Conservation (phyloP, 495 filamentous ascomycete species). For the Glutinoglossum americanum region DNA sequence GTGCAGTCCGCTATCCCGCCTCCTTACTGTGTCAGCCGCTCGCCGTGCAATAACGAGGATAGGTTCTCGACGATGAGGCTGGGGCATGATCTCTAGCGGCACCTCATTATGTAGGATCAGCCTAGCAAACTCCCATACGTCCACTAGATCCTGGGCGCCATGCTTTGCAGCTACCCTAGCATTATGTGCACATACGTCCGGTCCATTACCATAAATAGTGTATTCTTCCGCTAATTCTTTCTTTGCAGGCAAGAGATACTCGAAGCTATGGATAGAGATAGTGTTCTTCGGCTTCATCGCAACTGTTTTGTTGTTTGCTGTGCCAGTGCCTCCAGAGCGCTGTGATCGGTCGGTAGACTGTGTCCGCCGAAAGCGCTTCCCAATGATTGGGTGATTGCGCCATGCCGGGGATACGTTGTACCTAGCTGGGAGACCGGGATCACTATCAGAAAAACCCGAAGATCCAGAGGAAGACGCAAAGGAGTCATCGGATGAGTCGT, state of each 20-base stretch:
- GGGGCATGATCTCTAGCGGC: conserved; percentile 39
- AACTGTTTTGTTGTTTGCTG: conserved; percentile 11
- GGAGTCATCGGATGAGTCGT: conserved; percentile 34
- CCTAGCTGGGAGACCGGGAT: conserved; percentile 23
- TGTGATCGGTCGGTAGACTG: conserved; percentile 33
- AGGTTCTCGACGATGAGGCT: conserved; percentile 25
- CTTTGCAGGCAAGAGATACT: conserved; percentile 51
- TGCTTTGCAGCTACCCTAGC: conserved; percentile 51
- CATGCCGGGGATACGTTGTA: conserved; percentile 32
- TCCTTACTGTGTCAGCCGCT: conserved; percentile 18
- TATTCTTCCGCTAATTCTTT: conserved; percentile 55
- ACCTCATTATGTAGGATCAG: conserved; percentile 57
- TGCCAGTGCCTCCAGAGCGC: conserved; percentile 29
- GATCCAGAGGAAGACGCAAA: conserved; percentile 48
- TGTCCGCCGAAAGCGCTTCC: conserved; percentile 20
- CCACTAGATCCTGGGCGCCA: conserved; percentile 51
- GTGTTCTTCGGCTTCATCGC: conserved; percentile 25
- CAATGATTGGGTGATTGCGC: conserved; percentile 22
- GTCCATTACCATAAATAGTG: conserved; percentile 58
- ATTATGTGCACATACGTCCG: conserved; percentile 65
- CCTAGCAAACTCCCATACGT: conserved; percentile 65
- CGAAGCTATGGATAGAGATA: conserved; percentile 49
- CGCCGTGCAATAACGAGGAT: conserved; percentile 37
- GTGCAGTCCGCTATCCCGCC: conserved; percentile 27
- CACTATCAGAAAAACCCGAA: conserved; percentile 43